Conservation (phyloP, 805 yeast species). For the Cephaloascus fragrans region DNA sequence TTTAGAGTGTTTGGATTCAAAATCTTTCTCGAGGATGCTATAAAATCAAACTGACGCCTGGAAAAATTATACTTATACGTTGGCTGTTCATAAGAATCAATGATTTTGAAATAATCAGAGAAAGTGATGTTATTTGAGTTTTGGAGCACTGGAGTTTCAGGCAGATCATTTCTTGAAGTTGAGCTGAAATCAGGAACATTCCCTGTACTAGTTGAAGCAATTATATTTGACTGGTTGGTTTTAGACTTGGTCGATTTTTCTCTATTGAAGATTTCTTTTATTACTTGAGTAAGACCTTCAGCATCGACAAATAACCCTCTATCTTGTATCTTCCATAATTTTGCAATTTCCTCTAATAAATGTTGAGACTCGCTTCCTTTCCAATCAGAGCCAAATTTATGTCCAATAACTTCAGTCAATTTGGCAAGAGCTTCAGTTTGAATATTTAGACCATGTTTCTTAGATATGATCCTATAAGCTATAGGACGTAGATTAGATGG, state of each 20-base stretch:
- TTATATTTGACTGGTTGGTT: not conserved
- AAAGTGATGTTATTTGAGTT: constrained; percentile 33
- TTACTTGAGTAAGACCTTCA: constrained; percentile 50
- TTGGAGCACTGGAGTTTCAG: constrained; percentile 1
- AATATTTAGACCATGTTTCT: constrained; percentile 85
- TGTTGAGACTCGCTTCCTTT: constrained; percentile 51
- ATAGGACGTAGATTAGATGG: constrained; percentile 83
- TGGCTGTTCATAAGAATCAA: constrained; percentile 59
- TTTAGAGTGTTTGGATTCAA: constrained; percentile 7
- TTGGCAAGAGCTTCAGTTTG: constrained; percentile 74
- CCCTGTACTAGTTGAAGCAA: not conserved
- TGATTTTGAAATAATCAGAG: constrained; percentile 61
- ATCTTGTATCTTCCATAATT: constrained; percentile 82
- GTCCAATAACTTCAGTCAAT: constrained; percentile 69
- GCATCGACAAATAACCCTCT: constrained; percentile 82
- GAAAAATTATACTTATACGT: constrained; percentile 48
- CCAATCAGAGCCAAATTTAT: constrained; percentile 81
- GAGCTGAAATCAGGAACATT: not conserved
- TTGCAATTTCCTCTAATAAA: constrained; percentile 70
- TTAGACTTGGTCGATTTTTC: constrained; percentile 4
- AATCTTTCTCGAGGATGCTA: constrained; percentile 4
- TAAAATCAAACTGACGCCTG: constrained; percentile 51
- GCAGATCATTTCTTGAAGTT: constrained; percentile 12
- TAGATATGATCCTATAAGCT: constrained; percentile 83
- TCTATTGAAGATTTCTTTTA: constrained; percentile 38